Evolutionary conservation across 2,329 filamentous ascomycete species (phyloP).

Genomic region (Fusarium secorum): DNA sequence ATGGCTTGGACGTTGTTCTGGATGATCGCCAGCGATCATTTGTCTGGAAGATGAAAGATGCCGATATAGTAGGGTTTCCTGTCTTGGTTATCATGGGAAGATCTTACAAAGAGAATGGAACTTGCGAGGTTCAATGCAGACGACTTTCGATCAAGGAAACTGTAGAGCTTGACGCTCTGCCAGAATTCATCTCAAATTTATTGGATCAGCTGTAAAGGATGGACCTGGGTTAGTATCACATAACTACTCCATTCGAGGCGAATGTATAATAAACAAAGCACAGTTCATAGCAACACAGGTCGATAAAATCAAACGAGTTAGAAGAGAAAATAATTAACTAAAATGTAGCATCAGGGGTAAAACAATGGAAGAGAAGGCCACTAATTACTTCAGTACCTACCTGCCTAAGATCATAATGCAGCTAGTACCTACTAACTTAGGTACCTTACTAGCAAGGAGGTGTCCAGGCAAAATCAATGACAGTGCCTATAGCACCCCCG

Average conservation of each 20-base stretch:
- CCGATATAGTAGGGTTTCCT: constrained; percentile 88
- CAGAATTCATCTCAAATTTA: constrained; percentile 54
- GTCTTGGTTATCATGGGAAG: constrained; percentile 81
- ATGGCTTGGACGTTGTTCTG: constrained; percentile 68
- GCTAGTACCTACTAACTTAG: neutral
- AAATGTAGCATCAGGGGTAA: neutral
- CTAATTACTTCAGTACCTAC: neutral
- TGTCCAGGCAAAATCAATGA: neutral
- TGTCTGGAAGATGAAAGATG: constrained; percentile 89
- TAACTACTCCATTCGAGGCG: neutral
- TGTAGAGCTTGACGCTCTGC: constrained; percentile 57
- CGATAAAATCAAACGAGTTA: neutral
- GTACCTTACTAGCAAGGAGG: neutral
- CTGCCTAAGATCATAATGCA: neutral
- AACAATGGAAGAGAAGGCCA: neutral
- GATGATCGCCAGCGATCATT: constrained; percentile 76
- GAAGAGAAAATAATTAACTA: neutral
- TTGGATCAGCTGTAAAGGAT: constrained; percentile 58
- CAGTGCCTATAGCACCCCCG: constrained; percentile 35
- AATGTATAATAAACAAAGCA: constrained; percentile 15
- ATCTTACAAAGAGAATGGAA: constrained; percentile 64
- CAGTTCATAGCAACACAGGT: neutral
- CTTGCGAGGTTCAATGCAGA: constrained; percentile 83
- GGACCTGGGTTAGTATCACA: neutral
- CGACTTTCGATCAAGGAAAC: constrained; percentile 68